These are phyloP conservation scores for Monilinia fructicola DNA, from an alignment of 2,329 filamentous ascomycete species.

Conservation along the genomic window DNA sequence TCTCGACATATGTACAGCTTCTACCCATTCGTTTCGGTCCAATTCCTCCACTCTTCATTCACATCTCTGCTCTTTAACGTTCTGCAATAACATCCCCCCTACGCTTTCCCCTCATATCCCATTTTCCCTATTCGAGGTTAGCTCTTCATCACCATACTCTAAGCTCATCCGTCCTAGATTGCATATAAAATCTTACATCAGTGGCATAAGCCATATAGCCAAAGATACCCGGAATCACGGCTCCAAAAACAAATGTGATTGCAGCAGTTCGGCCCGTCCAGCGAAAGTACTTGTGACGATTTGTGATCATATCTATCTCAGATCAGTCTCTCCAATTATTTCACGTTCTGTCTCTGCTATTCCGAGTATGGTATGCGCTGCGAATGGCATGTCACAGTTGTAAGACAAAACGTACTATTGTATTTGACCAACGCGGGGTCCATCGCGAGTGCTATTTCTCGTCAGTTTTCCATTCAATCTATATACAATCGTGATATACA, in stretches of 20 bases:
- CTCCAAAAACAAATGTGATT: constrained; percentile 74
- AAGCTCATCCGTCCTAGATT: neutral
- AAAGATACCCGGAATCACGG: constrained; percentile 68
- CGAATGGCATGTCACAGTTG: constrained; percentile 12
- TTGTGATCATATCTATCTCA: constrained; percentile 66
- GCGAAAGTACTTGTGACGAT: constrained; percentile 92
- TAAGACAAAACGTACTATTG: constrained; percentile 47
- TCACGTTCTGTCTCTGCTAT: neutral
- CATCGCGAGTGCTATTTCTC: constrained; percentile 35
- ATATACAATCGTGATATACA: constrained; percentile 27
- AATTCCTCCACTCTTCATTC: constrained; percentile 14
- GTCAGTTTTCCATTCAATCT: constrained; percentile 27
- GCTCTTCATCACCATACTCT: constrained; percentile 21
- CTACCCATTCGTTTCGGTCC: neutral
- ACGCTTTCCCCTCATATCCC: constrained; percentile 80
- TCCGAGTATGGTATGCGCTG: constrained; percentile 10
- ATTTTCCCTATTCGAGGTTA: constrained; percentile 68
- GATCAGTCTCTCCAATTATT: neutral
- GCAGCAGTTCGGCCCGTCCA: constrained; percentile 84
- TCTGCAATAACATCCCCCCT: constrained; percentile 82
- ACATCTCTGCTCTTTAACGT: constrained; percentile 52
- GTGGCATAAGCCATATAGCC: constrained; percentile 74
- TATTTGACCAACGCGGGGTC: constrained; percentile 56
- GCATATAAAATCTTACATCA: constrained; percentile 65
- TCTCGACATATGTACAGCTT: constrained; percentile 31